Evolutionary conservation across 768 basidiomycete species (phyloP).

Genomic region (Mrakia frigida): DNA sequence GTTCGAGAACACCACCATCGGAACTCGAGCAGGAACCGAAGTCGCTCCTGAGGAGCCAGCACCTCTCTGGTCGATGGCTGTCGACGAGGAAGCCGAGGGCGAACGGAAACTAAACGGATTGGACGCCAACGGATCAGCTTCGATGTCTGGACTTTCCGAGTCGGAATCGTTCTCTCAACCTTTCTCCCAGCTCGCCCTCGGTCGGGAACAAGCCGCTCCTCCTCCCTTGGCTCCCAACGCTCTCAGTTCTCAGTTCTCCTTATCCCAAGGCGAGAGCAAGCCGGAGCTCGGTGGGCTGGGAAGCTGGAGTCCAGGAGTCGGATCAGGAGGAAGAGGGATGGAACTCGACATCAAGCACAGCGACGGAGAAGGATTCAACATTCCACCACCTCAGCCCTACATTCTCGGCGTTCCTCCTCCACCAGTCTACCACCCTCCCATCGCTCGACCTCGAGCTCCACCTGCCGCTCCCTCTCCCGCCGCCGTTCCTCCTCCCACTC

Average conservation of each 20-base stretch:
- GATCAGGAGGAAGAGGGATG: neutral
- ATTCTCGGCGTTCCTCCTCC: neutral
- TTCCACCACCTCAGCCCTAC: neutral
- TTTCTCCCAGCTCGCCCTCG: conserved; percentile 19
- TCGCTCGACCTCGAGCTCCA: neutral
- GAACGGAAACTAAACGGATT: neutral
- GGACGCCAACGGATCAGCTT: neutral
- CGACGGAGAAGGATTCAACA: neutral
- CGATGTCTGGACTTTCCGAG: neutral
- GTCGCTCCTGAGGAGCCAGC: neutral
- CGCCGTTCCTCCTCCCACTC: neutral
- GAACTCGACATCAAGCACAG: neutral
- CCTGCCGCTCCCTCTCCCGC: neutral
- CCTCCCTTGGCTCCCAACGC: neutral
- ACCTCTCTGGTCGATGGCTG: neutral
- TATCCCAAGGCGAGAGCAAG: neutral
- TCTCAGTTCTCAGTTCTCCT: neutral
- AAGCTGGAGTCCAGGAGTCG: neutral
- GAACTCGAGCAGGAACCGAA: neutral
- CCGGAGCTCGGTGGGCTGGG: neutral
- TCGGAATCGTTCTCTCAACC: conserved; percentile 14
- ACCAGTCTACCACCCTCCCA: conserved; percentile 11
- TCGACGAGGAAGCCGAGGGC: neutral
- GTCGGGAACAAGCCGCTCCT: conserved; percentile 3
- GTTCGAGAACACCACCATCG: conserved; percentile 6